phyloP scores from a whole-genome alignment of 768 basidiomycete genomes.

The Hypholoma fasciculare region DNA sequence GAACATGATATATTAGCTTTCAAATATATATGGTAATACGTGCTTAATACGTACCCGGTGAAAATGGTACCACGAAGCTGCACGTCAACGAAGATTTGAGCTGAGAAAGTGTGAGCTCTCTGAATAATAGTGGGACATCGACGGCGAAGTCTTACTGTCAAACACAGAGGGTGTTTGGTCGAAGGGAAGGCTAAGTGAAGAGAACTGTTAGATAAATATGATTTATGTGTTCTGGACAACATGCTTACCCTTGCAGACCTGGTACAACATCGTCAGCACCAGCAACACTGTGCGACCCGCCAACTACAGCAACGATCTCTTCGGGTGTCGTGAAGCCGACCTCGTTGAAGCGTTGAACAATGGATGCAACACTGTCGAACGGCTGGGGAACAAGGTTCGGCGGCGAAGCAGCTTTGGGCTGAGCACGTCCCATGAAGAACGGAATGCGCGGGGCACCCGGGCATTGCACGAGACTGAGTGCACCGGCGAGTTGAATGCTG shows the following conservation, averaged over 20 bases:
- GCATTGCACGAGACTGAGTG: slow-evolving; percentile 41
- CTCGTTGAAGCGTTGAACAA: slow-evolving; percentile 33
- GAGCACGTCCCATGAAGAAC: slow-evolving; percentile 39
- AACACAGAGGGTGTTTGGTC: slow-evolving; percentile 44
- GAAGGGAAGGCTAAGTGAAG: slow-evolving; percentile 21
- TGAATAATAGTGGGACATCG: too few relatives aligned
- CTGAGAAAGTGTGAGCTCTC: not conserved
- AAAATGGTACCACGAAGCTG: slow-evolving; percentile 41
- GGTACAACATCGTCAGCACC: slow-evolving; percentile 32
- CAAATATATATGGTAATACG: not conserved
- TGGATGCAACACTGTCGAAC: slow-evolving; percentile 24
- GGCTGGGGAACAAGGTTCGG: slow-evolving; percentile 13
- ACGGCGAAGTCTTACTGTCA: slow-evolving; percentile 23
- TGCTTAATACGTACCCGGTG: slow-evolving; percentile 32
- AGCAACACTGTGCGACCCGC: slow-evolving; percentile 21
- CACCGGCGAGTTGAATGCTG: slow-evolving; percentile 32
- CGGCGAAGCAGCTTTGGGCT: slow-evolving; percentile 29
- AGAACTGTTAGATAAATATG: too few relatives aligned
- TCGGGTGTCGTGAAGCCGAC: slow-evolving; percentile 34
- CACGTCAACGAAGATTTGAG: slow-evolving; percentile 45
- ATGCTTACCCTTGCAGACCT: slow-evolving; percentile 10
- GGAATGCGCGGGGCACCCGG: slow-evolving; percentile 40
- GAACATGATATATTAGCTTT: not conserved
- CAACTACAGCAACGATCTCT: slow-evolving; percentile 31
- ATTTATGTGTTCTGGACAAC: too few relatives aligned